Evolutionary conservation across 345 rosid species (phyloP), one percentile per base, ranked within the genome.

Genomic region (Clausena lansium): DNA sequence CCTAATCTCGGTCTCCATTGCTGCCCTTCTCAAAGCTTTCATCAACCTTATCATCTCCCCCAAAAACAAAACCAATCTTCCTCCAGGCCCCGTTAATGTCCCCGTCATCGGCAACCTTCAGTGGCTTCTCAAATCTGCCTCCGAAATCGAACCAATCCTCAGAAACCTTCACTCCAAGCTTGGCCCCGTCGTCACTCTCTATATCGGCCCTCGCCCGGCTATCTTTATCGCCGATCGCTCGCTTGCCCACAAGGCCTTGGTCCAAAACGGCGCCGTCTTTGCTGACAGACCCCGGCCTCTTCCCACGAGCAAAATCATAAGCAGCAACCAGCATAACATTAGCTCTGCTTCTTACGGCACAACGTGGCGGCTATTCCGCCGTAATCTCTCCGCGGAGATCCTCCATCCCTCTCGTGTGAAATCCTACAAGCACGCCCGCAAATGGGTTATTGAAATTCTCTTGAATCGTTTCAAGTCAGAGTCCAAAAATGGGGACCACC

Each of bases 191-290:
- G 35, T 79, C 70, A 67, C 78, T 4, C 52, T 80, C 59, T 36
- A 10, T 8, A 33, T 80, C 55, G 70, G 74, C 63, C 62, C 71
- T 25, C 78, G 47, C 9, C 75, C 78, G 20, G 52, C 41, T 33
- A 69, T 80, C 71, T 80, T 80, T 63, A 20, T 80, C n/a, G 24
- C 78, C 17, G 45, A 38, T 22, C 82, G 38, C 75, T 74, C 78
- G 1, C 75, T 80, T 2, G 75, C 78, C 13, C 75, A 80, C 65
- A 61, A 74, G 55, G 78, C 79, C 4, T 57, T 80, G 7, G 61
- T 80, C 38, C 78, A 75, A 38, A 70, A 80, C 2, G 82, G 82
- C 11, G 75, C 78, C 5, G 55, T 68, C 9, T 80, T 68, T 47
- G 78, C 79, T 7, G 57, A 75, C 65, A 59, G 82, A 13, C 79